Evolutionary conservation across 768 basidiomycete genomes (phyloP).

Genomic region (Tephrocybe sp.): DNA sequence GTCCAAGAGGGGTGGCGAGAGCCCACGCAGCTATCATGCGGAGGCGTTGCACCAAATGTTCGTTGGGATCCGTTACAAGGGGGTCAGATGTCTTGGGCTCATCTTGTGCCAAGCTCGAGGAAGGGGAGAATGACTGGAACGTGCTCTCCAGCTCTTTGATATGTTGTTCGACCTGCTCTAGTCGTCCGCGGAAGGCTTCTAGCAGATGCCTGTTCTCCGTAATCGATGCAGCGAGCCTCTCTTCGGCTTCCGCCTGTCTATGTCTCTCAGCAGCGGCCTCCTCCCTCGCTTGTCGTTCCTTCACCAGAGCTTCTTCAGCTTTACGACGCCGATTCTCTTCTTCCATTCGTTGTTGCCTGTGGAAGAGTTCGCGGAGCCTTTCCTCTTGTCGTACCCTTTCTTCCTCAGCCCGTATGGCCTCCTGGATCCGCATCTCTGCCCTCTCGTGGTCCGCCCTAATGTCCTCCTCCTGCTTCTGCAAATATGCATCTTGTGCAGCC

Average conservation of each 20-base stretch:
- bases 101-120: background rate
- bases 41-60: conserved; percentile 3
- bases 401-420: conserved; percentile 8
- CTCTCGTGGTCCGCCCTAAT: background rate
- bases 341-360: background rate
- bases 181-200: conserved; percentile 4
- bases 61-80: background rate
- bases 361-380: background rate
- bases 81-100: background rate
- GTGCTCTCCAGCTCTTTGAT: conserved; percentile 1
- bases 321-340: background rate
- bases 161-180: conserved; percentile 11
- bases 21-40: conserved; percentile 11
- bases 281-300: background rate
- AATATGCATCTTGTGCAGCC: conserved; percentile 1
- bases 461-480: background rate
- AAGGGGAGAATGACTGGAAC: no score
- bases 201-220: conserved; percentile 6
- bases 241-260: conserved; percentile 3
- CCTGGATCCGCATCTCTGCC: background rate
- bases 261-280: background rate
- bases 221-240: conserved; percentile 5
- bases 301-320: background rate
- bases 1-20: conserved; percentile 5
- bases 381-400: conserved; percentile 4